Evolutionary conservation across 257 asterid species (phyloP).

Genomic region (Scutellaria baicalensis): DNA sequence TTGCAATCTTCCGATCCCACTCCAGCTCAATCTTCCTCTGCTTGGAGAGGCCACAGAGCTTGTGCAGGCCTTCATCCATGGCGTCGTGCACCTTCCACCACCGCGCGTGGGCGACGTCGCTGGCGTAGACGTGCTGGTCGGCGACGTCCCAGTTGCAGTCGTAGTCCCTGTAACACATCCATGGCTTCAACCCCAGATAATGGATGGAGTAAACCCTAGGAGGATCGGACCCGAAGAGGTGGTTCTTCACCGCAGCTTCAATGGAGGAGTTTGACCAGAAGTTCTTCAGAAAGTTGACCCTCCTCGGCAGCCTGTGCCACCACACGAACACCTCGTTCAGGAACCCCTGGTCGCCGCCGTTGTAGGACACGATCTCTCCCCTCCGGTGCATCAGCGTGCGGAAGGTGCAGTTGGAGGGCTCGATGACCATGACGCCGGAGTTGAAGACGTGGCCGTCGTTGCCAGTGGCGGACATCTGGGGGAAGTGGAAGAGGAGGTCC

Average conservation of each 20-base stretch:
- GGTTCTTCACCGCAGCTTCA: constrained; percentile 51
- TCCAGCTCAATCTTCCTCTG: constrained; percentile 53
- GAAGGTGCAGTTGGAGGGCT: constrained; percentile 85
- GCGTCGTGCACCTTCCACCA: constrained; percentile 81
- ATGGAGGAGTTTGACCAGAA: constrained; percentile 60
- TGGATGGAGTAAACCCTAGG: constrained; percentile 61
- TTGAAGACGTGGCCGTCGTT: constrained; percentile 69
- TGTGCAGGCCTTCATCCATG: constrained; percentile 54
- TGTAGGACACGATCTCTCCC: constrained; percentile 61
- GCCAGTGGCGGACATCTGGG: constrained; percentile 82
- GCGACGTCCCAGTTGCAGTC: constrained; percentile 70
- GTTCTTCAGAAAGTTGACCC: constrained; percentile 69
- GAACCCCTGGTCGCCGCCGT: constrained; percentile 92
- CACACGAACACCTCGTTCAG: constrained; percentile 72
- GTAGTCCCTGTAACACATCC: constrained; percentile 81
- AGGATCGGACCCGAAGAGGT: constrained; percentile 66
- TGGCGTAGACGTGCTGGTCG: constrained; percentile 62
- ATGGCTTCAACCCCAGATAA: constrained; percentile 76
- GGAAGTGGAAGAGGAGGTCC: constrained; percentile 64
- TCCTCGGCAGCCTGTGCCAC: constrained; percentile 86
- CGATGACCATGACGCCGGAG: constrained; percentile 77
- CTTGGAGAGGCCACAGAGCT: constrained; percentile 41
- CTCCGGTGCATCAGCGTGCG: constrained; percentile 44
- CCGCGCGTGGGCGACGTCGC: constrained; percentile 56
- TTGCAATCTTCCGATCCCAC: constrained; percentile 55